phyloP scores from a whole-genome alignment of 169 alveolate genomes.

The Ophryocystis elektroscirrha region DNA sequence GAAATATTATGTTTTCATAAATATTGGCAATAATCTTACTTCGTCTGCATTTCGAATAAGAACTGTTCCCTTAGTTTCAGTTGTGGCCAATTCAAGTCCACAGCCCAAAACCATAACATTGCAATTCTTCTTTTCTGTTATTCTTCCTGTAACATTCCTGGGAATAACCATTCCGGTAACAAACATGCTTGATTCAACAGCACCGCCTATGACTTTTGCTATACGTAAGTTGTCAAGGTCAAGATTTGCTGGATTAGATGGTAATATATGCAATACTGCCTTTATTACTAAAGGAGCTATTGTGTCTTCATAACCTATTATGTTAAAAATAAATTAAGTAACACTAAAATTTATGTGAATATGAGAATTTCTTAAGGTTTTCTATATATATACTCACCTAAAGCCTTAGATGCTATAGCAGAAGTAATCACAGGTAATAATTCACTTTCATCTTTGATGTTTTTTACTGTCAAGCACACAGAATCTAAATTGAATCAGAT shows the following conservation, averaged over 20 bases:
- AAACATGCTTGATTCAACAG: slow-evolving; percentile 55
- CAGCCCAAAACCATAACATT: slow-evolving; percentile 80
- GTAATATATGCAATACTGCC: slow-evolving; percentile 68
- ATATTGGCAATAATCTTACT: too few relatives aligned
- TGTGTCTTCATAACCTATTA: too few relatives aligned
- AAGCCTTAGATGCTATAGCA: slow-evolving; percentile 21
- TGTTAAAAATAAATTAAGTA: too few relatives aligned
- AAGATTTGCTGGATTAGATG: slow-evolving; percentile 58
- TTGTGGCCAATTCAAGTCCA: slow-evolving; percentile 75
- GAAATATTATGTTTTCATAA: slow-evolving; percentile 12
- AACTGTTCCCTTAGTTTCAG: slow-evolving; percentile 97
- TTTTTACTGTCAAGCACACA: slow-evolving; percentile 28
- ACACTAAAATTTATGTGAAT: too few relatives aligned
- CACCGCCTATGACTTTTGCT: slow-evolving; percentile 81
- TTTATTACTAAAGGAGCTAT: slow-evolving; percentile 55
- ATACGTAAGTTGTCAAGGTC: slow-evolving; percentile 91
- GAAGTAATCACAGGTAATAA: slow-evolving; percentile 38
- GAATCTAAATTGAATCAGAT: slow-evolving; percentile 23
- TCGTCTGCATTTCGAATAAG: slow-evolving; percentile 86
- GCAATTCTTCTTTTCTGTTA: slow-evolving; percentile 62
- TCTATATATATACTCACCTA: slow-evolving; percentile 26
- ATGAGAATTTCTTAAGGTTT: too few relatives aligned
- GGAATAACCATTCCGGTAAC: slow-evolving; percentile 67
- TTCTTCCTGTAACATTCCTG: slow-evolving; percentile 40
- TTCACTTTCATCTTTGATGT: slow-evolving; percentile 39